Base-by-base conservation (phyloP, 2,329 filamentous ascomycete genomes). In the Paecilomyces niveus region DNA sequence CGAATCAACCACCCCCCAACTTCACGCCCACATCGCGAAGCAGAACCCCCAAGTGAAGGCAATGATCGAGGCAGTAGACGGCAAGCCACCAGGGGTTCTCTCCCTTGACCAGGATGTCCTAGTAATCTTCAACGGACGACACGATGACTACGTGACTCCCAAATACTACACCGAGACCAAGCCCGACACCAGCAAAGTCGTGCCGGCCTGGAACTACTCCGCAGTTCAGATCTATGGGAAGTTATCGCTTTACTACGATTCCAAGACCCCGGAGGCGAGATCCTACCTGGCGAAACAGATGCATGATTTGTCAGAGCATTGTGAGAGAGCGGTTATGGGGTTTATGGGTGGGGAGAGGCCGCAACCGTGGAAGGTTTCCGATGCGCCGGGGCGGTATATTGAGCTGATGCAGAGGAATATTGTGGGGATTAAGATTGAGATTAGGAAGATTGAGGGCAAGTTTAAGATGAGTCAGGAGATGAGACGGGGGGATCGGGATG, bases 191-290 rank as follows among this genome's bases (percentile, higher is more conserved):
- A 86, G 80, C 10, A 89, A 89, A 63, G 86, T 88, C 0, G 86
- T 87, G 5, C 85, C 85, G 0, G 89, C 86, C 0, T 89, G 86
- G 87, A 85, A 89, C 69, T 89, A 89, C 64, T 77, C 83, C 0
- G 85, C 86, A 0, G 85, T 80, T 0, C 84, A 89, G 70, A 83
- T 77, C 0, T 88, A 88, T 63, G 86, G 86, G 1, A 78, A 70
- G 1, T 81, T 82, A 0, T 81, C 61, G 0, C 71, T 88, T 3
- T 83, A 80, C 62, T 80, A 73, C 58, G 81, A 88, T 58, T 65
- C 79, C 6, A 76, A 76, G 52, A 68, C 77, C 0, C 64, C 72
- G 0, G 76, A 79, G 22, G 82, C 83, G 0, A 65, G 68, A 0
- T 59, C 61, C 0, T 88, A 83, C 57, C 68, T 89, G 9, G 60